These are phyloP conservation scores for Lentinula detonsa DNA, from an alignment of 768 basidiomycete genomes.

Conservation along the genomic window DNA sequence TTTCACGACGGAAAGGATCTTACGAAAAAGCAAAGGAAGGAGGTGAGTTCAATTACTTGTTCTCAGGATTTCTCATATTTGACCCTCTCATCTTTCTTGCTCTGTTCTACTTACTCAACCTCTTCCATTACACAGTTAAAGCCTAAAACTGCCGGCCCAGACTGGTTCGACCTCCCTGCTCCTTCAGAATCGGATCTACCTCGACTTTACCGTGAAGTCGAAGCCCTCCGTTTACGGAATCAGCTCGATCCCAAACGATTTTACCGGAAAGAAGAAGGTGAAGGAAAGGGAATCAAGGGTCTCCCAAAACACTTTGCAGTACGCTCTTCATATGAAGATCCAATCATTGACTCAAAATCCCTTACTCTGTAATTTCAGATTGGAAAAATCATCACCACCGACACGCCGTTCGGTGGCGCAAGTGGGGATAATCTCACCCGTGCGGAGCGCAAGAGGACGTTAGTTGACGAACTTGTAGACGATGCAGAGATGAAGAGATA, in stretches of 20 bases:
- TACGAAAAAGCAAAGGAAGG: constrained; percentile 69
- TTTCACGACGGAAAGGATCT: constrained; percentile 57
- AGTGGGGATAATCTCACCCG: constrained; percentile 67
- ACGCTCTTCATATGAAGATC: constrained; percentile 16
- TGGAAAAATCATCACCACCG: constrained; percentile 68
- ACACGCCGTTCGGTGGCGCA: constrained; percentile 66
- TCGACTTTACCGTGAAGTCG: constrained; percentile 75
- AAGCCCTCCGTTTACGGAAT: constrained; percentile 80
- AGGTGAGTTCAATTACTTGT: constrained; percentile 30
- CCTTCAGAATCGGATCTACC: constrained; percentile 78
- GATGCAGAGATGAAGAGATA: constrained; percentile 83
- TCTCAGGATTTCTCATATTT: constrained; percentile 2
- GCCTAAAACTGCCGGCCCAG: constrained; percentile 66
- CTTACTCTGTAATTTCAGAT: constrained; percentile 39
- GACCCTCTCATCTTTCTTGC: background rate
- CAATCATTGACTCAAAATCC: too few relatives aligned
- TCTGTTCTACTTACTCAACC: background rate
- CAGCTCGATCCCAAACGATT: constrained; percentile 91
- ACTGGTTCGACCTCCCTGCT: constrained; percentile 87
- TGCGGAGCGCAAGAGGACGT: constrained; percentile 67
- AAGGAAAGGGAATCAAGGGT: constrained; percentile 79
- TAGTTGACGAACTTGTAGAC: constrained; percentile 86
- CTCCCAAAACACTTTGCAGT: constrained; percentile 91
- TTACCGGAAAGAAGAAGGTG: constrained; percentile 81
- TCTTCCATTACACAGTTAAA: constrained; percentile 43